Percentiles rank a stretch among this genome's conserved stretches.
These are phyloP conservation scores for Russula abietina DNA, from an alignment of 768 basidiomycete genomes.

Conservation along the genomic window DNA sequence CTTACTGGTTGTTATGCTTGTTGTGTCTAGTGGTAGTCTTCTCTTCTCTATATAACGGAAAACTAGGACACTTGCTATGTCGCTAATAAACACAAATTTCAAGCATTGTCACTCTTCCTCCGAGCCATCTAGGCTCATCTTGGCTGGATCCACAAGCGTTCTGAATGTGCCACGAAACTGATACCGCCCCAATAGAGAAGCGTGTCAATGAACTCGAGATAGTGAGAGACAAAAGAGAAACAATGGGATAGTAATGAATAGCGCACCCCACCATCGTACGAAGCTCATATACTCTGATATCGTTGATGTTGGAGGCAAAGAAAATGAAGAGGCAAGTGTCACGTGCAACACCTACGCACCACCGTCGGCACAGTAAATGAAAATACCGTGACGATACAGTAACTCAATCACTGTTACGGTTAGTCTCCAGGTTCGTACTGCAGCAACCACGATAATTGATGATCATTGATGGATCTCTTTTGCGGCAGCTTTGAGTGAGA, in stretches of 20 bases:
- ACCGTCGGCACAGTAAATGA: too few species aligned
- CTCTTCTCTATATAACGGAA: neutral
- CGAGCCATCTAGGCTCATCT: neutral
- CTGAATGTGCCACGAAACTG: neutral
- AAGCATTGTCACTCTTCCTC: neutral
- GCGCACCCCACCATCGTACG: too few species aligned
- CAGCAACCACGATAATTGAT: neutral
- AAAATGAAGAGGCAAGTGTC: too few species aligned
- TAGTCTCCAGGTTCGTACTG: neutral
- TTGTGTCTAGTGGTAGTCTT: neutral
- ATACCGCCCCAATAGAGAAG: too few species aligned
- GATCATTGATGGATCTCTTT: neutral
- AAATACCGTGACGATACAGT: too few species aligned
- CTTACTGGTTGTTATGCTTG: neutral
- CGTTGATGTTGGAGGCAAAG: too few species aligned
- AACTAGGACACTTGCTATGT: neutral
- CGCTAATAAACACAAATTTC: neutral
- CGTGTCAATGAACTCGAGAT: neutral
- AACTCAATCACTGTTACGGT: too few species aligned
- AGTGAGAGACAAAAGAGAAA: neutral
- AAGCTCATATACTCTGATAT: too few species aligned
- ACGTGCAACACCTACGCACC: too few species aligned
- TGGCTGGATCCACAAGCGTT: neutral
- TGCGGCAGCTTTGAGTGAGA: neutral
- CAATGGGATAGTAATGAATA: too few species aligned